Percentiles rank a stretch among this genome's conserved stretches.
Conservation (phyloP, 2,329 filamentous ascomycete genomes). For the Penicillium sp. region DNA sequence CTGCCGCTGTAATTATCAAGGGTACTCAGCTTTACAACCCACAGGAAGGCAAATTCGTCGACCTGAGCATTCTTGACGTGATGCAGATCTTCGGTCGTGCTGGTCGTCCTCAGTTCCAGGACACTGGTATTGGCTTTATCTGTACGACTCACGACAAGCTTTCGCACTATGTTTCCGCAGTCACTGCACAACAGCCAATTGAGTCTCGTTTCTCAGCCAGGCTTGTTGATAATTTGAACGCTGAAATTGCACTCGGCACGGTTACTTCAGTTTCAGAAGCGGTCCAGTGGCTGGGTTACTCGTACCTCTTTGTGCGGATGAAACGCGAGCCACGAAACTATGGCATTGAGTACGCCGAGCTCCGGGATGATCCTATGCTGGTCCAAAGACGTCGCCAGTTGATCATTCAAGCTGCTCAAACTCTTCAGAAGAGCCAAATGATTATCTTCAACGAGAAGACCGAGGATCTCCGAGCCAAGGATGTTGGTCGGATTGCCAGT, state of each 20-base stretch:
- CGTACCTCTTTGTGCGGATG: conserved; percentile 96
- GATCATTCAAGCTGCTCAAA: conserved; percentile 79
- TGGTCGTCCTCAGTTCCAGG: conserved; percentile 94
- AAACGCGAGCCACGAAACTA: conserved; percentile 84
- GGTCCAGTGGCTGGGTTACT: conserved; percentile 96
- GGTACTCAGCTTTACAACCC: conserved; percentile 96
- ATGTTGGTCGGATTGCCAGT: conserved; percentile 92
- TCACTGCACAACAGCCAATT: conserved; percentile 94
- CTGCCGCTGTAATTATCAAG: conserved; percentile 95
- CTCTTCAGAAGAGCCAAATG: conserved; percentile 92
- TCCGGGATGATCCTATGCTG: conserved; percentile 77
- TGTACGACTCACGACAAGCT: conserved; percentile 94
- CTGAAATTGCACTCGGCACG: conserved; percentile 87
- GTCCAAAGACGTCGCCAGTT: conserved; percentile 80
- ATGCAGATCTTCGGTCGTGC: conserved; percentile 98
- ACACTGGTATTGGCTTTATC: conserved; percentile 96
- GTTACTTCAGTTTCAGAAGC: conserved; percentile 92
- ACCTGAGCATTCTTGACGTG: conserved; percentile 92
- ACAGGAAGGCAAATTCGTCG: conserved; percentile 92
- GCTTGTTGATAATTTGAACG: conserved; percentile 93
- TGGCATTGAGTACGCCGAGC: conserved; percentile 91
- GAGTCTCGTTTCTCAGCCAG: conserved; percentile 94
- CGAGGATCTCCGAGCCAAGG: conserved; percentile 87
- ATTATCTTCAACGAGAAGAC: conserved; percentile 96
- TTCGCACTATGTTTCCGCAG: conserved; percentile 81